These are phyloP conservation scores for Zanthoxylum bungeanum DNA, from an alignment of 345 rosid genomes.

Conservation along the genomic window DNA sequence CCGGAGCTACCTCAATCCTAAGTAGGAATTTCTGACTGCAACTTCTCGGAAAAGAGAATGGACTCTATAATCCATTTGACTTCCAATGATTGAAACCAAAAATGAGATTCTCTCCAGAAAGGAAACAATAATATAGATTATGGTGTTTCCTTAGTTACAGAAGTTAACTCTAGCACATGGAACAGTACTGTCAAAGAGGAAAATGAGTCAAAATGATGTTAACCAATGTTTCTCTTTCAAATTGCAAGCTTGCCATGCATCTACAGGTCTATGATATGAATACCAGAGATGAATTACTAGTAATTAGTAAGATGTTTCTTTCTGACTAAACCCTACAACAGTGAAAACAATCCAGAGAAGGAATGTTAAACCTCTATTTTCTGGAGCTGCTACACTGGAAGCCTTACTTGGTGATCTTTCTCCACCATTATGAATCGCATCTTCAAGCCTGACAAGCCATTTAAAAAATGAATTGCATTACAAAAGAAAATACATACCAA, in stretches of 20 bases:
- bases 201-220: background rate
- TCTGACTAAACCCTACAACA: background rate
- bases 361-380: conserved; percentile 40
- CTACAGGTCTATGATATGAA: background rate
- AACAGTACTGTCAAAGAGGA: background rate
- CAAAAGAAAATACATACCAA: conserved; percentile 1
- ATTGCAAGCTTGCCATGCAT: background rate
- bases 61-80: background rate
- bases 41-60: background rate
- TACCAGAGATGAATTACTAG: background rate
- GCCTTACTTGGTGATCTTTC: conserved; percentile 31
- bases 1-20: background rate
- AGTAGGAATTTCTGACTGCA: background rate
- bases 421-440: conserved; percentile 27
- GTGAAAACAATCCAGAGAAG: background rate
- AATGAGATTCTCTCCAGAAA: background rate
- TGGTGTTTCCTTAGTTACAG: background rate
- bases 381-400: conserved; percentile 29
- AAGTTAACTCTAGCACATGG: background rate
- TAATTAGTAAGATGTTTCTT: background rate
- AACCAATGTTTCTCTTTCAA: background rate
- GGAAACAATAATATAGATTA: background rate
- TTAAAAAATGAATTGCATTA: conserved; percentile 10
- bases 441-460: conserved; percentile 31
- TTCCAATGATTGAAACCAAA: background rate